These are phyloP conservation scores for Croton laevigatus DNA, from an alignment of 441 rosid species.

Conservation along the genomic window DNA sequence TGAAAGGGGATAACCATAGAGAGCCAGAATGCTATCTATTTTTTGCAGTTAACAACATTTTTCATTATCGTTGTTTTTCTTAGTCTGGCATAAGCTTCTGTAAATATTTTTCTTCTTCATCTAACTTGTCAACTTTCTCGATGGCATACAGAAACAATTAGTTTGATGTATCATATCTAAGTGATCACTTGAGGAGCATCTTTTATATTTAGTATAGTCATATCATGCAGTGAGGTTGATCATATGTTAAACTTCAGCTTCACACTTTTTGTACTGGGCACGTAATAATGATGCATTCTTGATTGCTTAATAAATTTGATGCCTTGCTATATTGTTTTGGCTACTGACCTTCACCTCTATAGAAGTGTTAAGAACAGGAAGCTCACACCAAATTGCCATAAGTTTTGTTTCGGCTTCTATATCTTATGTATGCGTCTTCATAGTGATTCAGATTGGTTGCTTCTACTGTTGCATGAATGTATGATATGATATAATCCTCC, in stretches of 20 bases:
- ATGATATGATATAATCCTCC: not conserved
- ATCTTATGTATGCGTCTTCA: not conserved
- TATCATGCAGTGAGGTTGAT: not conserved
- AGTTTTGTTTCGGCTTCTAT: not conserved
- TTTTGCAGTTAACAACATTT: not conserved
- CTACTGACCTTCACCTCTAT: not conserved
- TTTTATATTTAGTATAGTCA: not conserved
- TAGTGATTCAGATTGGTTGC: not conserved
- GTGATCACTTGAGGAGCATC: not conserved
- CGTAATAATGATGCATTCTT: not conserved
- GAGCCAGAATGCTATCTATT: not conserved
- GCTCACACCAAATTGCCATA: not conserved
- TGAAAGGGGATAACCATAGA: not conserved
- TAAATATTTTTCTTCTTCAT: not conserved
- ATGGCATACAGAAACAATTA: not conserved
- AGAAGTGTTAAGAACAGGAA: not conserved
- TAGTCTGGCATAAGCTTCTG: not conserved
- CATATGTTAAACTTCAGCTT: not conserved
- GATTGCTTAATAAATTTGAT: not conserved
- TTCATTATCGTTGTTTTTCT: too few species aligned
- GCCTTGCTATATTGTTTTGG: not conserved
- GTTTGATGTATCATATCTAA: not conserved
- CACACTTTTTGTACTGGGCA: not conserved
- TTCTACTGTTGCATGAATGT: not conserved
- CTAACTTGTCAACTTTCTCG: not conserved